Conservation (phyloP, 164 flowering plant genomes). For the Aristolochia contorta region DNA sequence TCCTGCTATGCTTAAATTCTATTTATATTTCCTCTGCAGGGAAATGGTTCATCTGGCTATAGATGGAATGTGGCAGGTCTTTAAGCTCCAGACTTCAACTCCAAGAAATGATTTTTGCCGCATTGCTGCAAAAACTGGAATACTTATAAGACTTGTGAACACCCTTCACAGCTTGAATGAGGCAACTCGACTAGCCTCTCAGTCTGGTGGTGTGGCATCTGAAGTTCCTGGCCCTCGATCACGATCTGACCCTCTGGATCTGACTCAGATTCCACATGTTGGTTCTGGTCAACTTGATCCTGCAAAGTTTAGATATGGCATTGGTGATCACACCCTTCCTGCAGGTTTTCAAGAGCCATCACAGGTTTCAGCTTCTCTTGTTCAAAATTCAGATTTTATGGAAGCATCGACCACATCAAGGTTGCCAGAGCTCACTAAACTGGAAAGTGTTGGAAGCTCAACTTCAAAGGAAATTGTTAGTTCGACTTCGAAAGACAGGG, state of each 20-base stretch:
- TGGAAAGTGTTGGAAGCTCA: constrained; percentile 29
- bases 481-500: constrained; percentile 34
- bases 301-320: constrained; percentile 36
- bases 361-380: not conserved
- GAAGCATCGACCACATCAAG: constrained; percentile 39
- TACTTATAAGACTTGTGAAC: constrained; percentile 80
- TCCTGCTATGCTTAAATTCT: not conserved
- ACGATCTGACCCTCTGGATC: constrained; percentile 73
- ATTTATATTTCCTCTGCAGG: constrained; percentile 34
- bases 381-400: constrained; percentile 5
- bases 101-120: constrained; percentile 94
- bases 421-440: constrained; percentile 26
- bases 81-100: constrained; percentile 87
- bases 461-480: constrained; percentile 30
- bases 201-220: constrained; percentile 41
- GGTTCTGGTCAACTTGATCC: constrained; percentile 45
- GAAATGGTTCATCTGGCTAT: constrained; percentile 98
- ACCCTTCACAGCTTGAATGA: constrained; percentile 96
- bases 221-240: constrained; percentile 53
- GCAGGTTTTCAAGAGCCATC: constrained; percentile 43
- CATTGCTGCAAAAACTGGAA: constrained; percentile 95
- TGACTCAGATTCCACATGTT: constrained; percentile 24
- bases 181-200: constrained; percentile 83
- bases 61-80: constrained; percentile 99
- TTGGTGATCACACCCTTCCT: constrained; percentile 30